Base-by-base conservation (phyloP, 2,329 filamentous ascomycete species). In the Fusarium goolgardi region DNA sequence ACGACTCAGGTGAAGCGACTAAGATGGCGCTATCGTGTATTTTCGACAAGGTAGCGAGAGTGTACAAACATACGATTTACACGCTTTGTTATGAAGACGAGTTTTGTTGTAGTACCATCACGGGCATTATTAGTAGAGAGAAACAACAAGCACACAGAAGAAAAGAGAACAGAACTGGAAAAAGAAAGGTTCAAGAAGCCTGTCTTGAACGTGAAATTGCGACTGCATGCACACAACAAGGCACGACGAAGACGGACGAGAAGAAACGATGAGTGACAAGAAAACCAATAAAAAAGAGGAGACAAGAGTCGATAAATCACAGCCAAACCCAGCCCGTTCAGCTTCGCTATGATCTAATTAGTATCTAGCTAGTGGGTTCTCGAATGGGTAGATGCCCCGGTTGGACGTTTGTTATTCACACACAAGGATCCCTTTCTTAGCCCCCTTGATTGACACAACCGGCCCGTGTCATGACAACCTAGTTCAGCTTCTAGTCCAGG, bases 301-400 rank as follows among this genome's bases (percentile, higher is more conserved):
- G 66, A 63, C 65, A 57, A 57, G 27, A 50, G 54, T 63, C 44
- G 49, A 64, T 55, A 63, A 62, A 63, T 34, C 35, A 44, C 40
- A 49, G 18, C 43, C 54, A n/a, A 60, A 60, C 39, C 16, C 23
- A 39, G 45, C 7, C 41, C 32, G 51, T 18, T 43, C 51, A 53
- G 65, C 47, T 68, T 45, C 25, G 45, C 23, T 52, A 63, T 69
- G 65, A 69, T 69, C 65, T 69, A 69, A 66, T 66, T 59, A n/a
- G n/a, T n/a, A 63, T 51, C 29, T 69, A 55, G 47, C 37, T 61
- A 65, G 61, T 55, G 63, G 63, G 43, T 49, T 64, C 59, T 59
- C 45, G 44, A 67, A 63, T 66, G 64, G 54, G 49, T 43, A 63
- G 59, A 63, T 41, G 49, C 49, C 55, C 59, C 65, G 40, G 40